phyloP scores from a whole-genome alignment of 345 rosid genomes.

The Clarkia xantiana region DNA sequence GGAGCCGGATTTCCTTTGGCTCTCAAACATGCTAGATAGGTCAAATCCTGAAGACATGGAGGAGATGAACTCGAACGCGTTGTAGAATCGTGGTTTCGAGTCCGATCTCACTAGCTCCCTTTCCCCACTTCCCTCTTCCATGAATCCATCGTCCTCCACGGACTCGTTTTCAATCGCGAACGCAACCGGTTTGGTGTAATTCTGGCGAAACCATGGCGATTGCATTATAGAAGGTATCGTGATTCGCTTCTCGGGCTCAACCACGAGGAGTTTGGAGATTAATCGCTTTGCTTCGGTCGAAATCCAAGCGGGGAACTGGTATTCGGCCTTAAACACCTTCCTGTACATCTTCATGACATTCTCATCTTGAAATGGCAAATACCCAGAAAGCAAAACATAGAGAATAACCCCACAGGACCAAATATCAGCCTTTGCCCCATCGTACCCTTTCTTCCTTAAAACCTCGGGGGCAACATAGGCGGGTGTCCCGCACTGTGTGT shows the following conservation, averaged over 20 bases:
- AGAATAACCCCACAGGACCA: conserved; percentile 56
- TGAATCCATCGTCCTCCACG: conserved; percentile 5
- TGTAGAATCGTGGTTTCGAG: conserved; percentile 18
- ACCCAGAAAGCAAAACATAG: conserved; percentile 25
- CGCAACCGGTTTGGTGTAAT: conserved; percentile 3
- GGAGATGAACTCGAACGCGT: conserved; percentile 44
- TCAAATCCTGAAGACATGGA: conserved; percentile 36
- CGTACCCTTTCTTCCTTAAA: conserved; percentile 24
- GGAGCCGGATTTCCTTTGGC: conserved; percentile 17
- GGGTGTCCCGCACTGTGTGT: conserved; percentile 41
- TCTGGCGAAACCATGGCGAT: conserved; percentile 24
- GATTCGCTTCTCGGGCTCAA: conserved; percentile 32
- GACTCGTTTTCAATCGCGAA: conserved; percentile 8
- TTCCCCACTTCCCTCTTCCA: conserved; percentile 8
- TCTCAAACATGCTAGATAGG: conserved; percentile 32
- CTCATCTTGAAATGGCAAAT: conserved; percentile 31
- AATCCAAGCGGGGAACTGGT: conserved; percentile 27
- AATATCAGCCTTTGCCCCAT: conserved; percentile 35
- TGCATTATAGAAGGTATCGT: conserved; percentile 25
- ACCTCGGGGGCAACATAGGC: conserved; percentile 38
- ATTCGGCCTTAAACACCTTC: conserved; percentile 31
- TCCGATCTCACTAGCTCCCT: conserved; percentile 9
- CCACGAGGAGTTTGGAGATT: conserved; percentile 30
- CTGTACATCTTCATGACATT: conserved; percentile 28
- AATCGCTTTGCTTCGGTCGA: conserved; percentile 23